Conservation (phyloP, 2,329 filamentous ascomycete species). For the Colletotrichum kahawae region DNA sequence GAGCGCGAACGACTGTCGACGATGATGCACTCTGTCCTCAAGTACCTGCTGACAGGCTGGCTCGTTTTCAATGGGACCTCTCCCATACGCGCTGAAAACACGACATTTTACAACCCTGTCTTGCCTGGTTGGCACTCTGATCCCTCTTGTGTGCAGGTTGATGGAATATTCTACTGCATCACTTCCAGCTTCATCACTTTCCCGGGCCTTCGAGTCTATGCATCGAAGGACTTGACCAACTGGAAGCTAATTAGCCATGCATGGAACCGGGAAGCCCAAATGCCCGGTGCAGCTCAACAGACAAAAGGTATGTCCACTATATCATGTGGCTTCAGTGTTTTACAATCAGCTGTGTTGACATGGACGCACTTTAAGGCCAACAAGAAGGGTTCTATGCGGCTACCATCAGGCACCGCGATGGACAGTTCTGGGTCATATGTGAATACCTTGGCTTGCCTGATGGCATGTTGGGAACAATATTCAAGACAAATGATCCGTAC, state of each 20-base stretch:
- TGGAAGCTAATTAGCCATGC: not conserved
- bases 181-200: not conserved
- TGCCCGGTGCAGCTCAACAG: not conserved
- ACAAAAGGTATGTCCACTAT: not conserved
- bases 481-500: not conserved
- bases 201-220: not conserved
- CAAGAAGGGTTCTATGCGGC: not conserved
- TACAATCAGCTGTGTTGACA: rapidly evolving
- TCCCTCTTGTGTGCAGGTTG: not conserved
- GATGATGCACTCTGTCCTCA: not conserved
- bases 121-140: not conserved
- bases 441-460: not conserved
- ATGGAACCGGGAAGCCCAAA: not conserved
- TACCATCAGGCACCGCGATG: not conserved
- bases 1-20: not conserved
- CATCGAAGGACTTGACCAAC: not conserved
- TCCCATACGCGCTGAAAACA: not conserved
- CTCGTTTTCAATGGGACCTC: not conserved
- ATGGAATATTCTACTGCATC: not conserved
- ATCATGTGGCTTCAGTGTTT: rapidly evolving
- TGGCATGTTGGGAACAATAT: not conserved
- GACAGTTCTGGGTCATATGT: not conserved
- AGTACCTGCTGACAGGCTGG: not conserved
- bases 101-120: not conserved
- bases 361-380: not conserved